Conservation (phyloP, 78 protist genomes). For the Dictyostelium firmibasis region DNA sequence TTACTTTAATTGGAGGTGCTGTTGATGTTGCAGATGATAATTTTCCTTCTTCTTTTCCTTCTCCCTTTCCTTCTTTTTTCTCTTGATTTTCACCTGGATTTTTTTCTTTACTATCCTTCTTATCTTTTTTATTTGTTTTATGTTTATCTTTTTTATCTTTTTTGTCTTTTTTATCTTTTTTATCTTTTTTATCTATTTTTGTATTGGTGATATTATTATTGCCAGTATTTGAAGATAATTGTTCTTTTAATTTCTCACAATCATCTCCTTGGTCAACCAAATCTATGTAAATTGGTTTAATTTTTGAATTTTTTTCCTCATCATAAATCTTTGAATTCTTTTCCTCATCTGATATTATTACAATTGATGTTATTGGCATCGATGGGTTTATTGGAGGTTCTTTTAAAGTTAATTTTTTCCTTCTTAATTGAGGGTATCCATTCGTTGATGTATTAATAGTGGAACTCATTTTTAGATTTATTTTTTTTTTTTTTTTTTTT, state of each 20-base stretch:
- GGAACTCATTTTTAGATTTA: not conserved
- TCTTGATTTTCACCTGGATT: not conserved
- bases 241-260: not conserved
- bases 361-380: not conserved
- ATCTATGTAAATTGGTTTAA: not conserved
- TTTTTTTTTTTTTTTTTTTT: not conserved
- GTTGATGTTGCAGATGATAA: not conserved
- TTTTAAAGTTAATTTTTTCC: not conserved
- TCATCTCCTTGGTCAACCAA: not conserved
- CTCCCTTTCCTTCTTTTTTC: too few species aligned
- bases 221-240: not conserved
- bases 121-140: not conserved
- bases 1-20: not conserved
- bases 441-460: not conserved
- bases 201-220: too few species aligned
- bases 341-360: not conserved
- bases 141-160: not conserved
- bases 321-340: not conserved
- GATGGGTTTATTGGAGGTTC: not conserved
- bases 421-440: not conserved
- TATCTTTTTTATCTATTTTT: not conserved
- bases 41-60: not conserved
- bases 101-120: not conserved
- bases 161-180: not conserved
- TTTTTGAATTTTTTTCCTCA: not conserved